Evolutionary conservation across 345 rosid genomes (phyloP).

Genomic region (Turritis glabra): DNA sequence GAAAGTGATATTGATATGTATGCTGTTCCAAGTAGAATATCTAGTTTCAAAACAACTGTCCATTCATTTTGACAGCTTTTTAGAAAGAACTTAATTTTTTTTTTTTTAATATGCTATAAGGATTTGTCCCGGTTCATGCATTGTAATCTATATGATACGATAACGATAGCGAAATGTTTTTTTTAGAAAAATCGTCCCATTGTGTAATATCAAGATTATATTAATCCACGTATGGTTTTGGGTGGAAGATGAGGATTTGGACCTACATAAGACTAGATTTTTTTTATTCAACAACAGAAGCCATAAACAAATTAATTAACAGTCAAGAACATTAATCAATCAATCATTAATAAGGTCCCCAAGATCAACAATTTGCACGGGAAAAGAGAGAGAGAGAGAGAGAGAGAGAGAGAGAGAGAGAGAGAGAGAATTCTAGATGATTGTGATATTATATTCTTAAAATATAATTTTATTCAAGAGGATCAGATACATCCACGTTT

Average conservation of each 20-base stretch:
- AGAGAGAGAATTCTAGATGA: conserved; percentile 3
- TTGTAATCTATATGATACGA: background rate
- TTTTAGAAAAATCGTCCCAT: background rate
- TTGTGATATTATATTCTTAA: background rate
- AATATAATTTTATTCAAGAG: conserved; percentile 16
- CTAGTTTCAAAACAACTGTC: background rate
- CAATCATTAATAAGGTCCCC: conserved; percentile 32
- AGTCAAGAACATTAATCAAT: background rate
- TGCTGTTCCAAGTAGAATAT: background rate
- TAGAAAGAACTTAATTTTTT: background rate
- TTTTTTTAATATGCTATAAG: background rate
- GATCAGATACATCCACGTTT: conserved; percentile 34
- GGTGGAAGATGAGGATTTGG: background rate
- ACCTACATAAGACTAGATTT: conserved; percentile 19
- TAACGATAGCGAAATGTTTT: conserved; percentile 1
- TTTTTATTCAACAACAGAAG: background rate
- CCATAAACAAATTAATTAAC: conserved; percentile 6
- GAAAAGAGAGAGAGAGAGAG: too few relatives aligned
- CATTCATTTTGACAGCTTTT: conserved; percentile 17
- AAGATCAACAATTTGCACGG: conserved; percentile 31
- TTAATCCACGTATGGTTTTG: conserved; percentile 8
- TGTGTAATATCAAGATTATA: background rate
- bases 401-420: too few relatives aligned
- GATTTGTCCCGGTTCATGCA: conserved; percentile 16
- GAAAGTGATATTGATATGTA: too few relatives aligned